A percentile compares a stretch with the other conserved stretches of the same genome.
Evolutionary conservation across 2,329 filamentous ascomycete species (phyloP).

Genomic region (Orbilia quercus): DNA sequence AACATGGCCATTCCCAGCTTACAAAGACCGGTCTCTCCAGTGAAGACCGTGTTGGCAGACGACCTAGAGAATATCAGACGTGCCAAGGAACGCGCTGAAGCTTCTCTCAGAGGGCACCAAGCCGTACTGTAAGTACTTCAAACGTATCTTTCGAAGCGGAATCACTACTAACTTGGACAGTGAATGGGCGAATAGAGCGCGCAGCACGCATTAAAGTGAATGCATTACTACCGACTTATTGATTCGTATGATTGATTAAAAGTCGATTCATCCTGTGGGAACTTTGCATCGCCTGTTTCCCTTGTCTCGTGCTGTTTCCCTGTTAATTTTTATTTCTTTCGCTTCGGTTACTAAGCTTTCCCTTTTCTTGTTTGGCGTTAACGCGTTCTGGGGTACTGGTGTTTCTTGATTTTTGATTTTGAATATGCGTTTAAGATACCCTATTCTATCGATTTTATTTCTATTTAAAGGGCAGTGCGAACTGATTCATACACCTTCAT

Average conservation of each 20-base stretch:
- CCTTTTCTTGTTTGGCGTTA: background rate
- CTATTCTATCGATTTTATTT: conserved; percentile 4
- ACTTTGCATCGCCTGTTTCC: no score
- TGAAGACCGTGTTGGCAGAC: conserved; percentile 15
- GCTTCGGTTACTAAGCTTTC: background rate
- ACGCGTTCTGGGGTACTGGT: conserved; percentile 38
- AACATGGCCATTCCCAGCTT: conserved; percentile 10
- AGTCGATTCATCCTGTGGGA: no score
- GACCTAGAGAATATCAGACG: conserved; percentile 25
- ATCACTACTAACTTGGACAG: conserved; percentile 2
- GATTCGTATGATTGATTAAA: no score
- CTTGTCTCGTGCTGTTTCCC: no score
- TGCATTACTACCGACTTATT: no score
- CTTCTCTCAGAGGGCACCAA: conserved; percentile 31
- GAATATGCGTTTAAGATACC: conserved; percentile 42
- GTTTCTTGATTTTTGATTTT: conserved; percentile 8
- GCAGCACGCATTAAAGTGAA: background rate
- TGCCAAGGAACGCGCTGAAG: conserved; percentile 48
- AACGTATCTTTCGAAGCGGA: background rate
- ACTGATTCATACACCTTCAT: no score
- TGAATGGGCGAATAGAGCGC: conserved; percentile 22
- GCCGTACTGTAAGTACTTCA: conserved; percentile 40
- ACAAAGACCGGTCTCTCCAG: background rate
- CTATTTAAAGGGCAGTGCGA: background rate
- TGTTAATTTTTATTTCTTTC: background rate